Base-by-base conservation (phyloP, 1,284 basidiomycete species). In the Malassezia sp. region DNA sequence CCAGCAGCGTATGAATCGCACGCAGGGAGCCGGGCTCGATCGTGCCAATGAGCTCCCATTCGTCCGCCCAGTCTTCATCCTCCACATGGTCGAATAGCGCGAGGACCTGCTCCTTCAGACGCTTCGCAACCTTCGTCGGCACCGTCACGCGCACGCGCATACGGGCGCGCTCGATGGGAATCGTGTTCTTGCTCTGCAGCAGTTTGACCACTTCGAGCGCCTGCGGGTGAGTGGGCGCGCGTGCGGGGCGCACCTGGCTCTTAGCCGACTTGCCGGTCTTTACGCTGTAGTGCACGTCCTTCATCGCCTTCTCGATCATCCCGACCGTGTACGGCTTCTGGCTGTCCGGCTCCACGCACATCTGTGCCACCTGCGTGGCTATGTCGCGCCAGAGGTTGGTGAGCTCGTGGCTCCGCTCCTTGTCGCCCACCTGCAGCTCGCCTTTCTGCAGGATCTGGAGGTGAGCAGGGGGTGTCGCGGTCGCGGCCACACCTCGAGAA, bases 301-400 rank as follows among this genome's bases (percentile, higher is more conserved):
- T 75, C 87, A 99, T 91, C 0, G 89, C 90, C 73, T 96, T 97
- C 67, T 99, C 93, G 53, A 99, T 87, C 76, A 97, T 88, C 17
- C 85, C 84, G 35, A 91, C 86, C 2, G 89, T 84, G 71, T 95
- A 90, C 4, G 89, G 88, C 20, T 82, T 76, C 63, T 88, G 82
- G 3, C 87, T 91, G 3, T 76, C 73, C 1, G 91, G 93, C 63
- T 97, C 90, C 27, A 96, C 88, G 49, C 85, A 93, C 75, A 89
- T 90, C 72, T 90, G 86, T 1, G 88, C 82, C 4, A 97, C 86
- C 33, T 88, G 79, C 0, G 87, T 93, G 2, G 87, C 88, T 53
- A 97, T 93, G 67, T 97, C 93, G 59, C 82, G 83, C 52, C 85
- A 82, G 30, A 93, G 72, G 2, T 85, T 79, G 5, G 79, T 74